These are phyloP conservation scores for Henckelia pumila DNA, from an alignment of 257 asterid genomes.

Conservation along the genomic window DNA sequence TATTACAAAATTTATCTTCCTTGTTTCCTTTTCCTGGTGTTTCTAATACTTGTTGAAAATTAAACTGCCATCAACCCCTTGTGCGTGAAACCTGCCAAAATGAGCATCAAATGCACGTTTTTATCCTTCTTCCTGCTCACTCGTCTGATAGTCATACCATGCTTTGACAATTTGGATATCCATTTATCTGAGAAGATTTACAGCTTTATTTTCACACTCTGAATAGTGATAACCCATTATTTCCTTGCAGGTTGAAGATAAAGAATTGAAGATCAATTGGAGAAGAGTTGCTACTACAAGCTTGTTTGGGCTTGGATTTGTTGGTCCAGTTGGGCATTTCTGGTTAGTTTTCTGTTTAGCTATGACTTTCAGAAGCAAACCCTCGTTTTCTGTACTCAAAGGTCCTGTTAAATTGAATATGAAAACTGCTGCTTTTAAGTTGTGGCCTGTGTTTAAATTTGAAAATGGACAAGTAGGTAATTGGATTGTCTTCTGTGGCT, in stretches of 20 bases:
- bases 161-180: slow-evolving; percentile 5
- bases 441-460: not conserved
- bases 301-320: slow-evolving; percentile 82
- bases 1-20: not conserved
- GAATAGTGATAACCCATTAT: not conserved
- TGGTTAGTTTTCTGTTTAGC: slow-evolving; percentile 50
- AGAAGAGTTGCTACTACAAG: slow-evolving; percentile 81
- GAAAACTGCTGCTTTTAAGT: not conserved
- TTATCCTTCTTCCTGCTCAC: not conserved
- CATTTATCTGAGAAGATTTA: slow-evolving; percentile 1
- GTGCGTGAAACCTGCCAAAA: not conserved
- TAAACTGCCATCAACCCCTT: not conserved
- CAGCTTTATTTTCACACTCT: slow-evolving; percentile 7
- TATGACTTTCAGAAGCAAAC: not conserved
- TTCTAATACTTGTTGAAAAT: not conserved
- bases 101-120: not conserved
- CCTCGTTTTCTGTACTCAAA: not conserved
- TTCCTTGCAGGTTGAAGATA: slow-evolving; percentile 45
- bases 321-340: slow-evolving; percentile 91
- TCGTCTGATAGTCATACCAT: slow-evolving; percentile 8
- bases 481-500: not conserved
- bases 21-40: not conserved
- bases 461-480: not conserved
- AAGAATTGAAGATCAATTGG: slow-evolving; percentile 71
- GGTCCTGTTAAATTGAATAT: not conserved